Conservation (phyloP, 2,329 filamentous ascomycete species). For the Pezicula neosporulosa region DNA sequence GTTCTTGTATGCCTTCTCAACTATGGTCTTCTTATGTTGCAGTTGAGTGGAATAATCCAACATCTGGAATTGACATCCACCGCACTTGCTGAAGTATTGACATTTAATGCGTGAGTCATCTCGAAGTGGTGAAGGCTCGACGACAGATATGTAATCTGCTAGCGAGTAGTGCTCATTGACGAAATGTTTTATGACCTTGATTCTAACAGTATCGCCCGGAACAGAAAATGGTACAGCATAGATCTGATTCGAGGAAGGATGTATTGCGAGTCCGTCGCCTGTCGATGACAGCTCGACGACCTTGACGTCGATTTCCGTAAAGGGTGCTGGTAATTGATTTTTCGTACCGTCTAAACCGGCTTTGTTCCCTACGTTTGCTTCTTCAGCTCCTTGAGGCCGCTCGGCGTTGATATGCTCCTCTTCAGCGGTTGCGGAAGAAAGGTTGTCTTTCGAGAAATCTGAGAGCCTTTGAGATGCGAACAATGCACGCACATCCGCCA, state of each 20-base stretch:
- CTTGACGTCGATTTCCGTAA: constrained; percentile 77
- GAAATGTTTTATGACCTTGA: constrained; percentile 75
- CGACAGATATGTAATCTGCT: constrained; percentile 78
- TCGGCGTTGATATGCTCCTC: constrained; percentile 13
- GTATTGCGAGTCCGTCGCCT: constrained; percentile 83
- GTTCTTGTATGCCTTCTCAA: constrained; percentile 88
- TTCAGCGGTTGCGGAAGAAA: constrained; percentile 20
- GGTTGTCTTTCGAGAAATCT: constrained; percentile 8
- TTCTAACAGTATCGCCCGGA: constrained; percentile 76
- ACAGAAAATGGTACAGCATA: constrained; percentile 87
- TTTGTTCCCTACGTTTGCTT: constrained; percentile 15
- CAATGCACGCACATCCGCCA: constrained; percentile 57
- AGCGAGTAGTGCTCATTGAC: constrained; percentile 63
- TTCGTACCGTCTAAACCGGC: constrained; percentile 13
- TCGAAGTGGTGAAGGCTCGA: constrained; percentile 69
- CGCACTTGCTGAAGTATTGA: constrained; percentile 82
- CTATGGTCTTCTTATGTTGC: constrained; percentile 75
- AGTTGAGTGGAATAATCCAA: constrained; percentile 85
- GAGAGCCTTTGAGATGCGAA: constrained; percentile 35
- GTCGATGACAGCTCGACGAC: constrained; percentile 83
- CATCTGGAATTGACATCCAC: constrained; percentile 98
- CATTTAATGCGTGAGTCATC: constrained; percentile 77
- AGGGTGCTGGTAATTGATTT: constrained; percentile 56
- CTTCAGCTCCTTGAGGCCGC: constrained; percentile 24
- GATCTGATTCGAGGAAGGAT: constrained; percentile 57